These are phyloP conservation scores for Ophiostoma tasmaniense DNA, from an alignment of 2,329 filamentous ascomycete species.

Conservation along the genomic window DNA sequence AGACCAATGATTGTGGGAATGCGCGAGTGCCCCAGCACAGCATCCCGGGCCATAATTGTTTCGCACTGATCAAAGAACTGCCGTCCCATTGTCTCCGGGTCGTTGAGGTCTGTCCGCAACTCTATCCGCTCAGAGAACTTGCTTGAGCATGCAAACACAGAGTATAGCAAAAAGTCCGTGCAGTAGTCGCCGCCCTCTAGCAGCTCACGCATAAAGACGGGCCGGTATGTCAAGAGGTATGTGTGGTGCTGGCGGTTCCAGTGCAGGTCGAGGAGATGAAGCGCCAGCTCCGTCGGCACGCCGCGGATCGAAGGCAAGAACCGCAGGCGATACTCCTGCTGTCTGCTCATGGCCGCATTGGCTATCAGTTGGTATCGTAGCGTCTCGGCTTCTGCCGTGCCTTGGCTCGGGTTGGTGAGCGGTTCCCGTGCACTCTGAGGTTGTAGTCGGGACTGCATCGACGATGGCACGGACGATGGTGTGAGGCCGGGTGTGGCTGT, in stretches of 20 bases:
- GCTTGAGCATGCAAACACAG: slow-evolving; percentile 27
- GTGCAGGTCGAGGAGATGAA: slow-evolving; percentile 32
- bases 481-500: background rate
- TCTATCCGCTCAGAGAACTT: slow-evolving; percentile 25
- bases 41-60: slow-evolving; percentile 21
- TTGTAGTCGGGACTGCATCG: background rate
- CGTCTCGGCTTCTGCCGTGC: background rate
- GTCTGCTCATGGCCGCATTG: slow-evolving; percentile 16
- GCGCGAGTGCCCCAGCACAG: slow-evolving; percentile 20
- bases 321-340: slow-evolving; percentile 14
- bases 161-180: slow-evolving; percentile 32
- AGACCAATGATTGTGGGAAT: slow-evolving; percentile 25
- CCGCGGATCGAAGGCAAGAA: slow-evolving; percentile 18
- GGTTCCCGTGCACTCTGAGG: background rate
- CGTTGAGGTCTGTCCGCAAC: slow-evolving; percentile 18
- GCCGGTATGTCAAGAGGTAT: slow-evolving; percentile 32
- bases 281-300: slow-evolving; percentile 26
- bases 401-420: background rate
- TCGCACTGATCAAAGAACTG: slow-evolving; percentile 24
- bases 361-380: slow-evolving; percentile 15
- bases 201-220: slow-evolving; percentile 32
- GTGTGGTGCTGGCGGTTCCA: slow-evolving; percentile 34
- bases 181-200: slow-evolving; percentile 29
- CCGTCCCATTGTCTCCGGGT: slow-evolving; percentile 22
- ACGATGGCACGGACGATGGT: background rate